Evolutionary conservation across 257 asterid genomes (phyloP).

Genomic region (Solanum phureja): DNA sequence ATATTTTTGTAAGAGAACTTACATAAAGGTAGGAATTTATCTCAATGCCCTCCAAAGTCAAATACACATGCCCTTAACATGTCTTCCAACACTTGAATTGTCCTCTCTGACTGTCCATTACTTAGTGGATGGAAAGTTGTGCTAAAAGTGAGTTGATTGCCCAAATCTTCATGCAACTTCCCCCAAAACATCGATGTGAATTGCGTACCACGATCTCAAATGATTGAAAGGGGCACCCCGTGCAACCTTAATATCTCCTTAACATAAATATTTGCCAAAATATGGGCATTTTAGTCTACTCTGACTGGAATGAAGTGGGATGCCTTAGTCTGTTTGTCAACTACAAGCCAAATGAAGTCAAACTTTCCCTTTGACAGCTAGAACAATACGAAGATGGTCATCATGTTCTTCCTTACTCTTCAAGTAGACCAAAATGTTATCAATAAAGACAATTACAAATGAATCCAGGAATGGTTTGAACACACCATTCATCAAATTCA

Average conservation of each 20-base stretch:
- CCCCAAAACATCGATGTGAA: neutral
- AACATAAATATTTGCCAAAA: neutral
- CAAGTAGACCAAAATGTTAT: too few species aligned
- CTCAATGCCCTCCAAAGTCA: neutral
- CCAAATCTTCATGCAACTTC: neutral
- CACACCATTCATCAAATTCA: neutral
- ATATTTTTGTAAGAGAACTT: neutral
- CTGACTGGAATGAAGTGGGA: neutral
- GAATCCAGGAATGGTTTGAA: neutral
- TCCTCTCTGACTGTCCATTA: neutral
- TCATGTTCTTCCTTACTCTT: neutral
- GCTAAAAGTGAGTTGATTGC: neutral
- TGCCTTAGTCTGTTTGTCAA: too few species aligned
- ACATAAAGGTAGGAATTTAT: neutral
- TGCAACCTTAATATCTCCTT: neutral
- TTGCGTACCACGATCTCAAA: too few species aligned
- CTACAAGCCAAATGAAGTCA: neutral
- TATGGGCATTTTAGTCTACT: neutral
- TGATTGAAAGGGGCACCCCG: neutral
- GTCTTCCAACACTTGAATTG: neutral
- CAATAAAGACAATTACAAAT: neutral
- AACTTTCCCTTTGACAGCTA: neutral
- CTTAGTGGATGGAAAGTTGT: neutral
- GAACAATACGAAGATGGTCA: neutral
- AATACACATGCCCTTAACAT: too few species aligned